Conservation (phyloP, 345 rosid genomes). For the Turritis glabra region DNA sequence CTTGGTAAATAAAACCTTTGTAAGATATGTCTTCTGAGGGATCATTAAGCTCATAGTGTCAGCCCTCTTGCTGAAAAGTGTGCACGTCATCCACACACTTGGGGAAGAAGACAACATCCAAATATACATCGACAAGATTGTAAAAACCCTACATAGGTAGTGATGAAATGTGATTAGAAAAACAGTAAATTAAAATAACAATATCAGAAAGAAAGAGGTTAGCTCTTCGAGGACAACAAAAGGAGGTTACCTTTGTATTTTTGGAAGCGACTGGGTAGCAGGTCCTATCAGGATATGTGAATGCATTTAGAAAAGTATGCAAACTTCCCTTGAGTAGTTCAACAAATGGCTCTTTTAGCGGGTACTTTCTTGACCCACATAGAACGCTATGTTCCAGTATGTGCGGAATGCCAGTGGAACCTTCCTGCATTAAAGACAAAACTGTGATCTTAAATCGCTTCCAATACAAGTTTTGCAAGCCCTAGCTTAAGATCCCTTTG, state of each 20-base stretch:
- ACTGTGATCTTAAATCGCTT: neutral
- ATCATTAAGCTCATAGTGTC: conserved; percentile 93
- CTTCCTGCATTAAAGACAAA: conserved; percentile 57
- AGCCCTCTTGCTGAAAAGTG: conserved; percentile 98
- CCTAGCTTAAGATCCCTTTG: neutral
- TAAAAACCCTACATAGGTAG: conserved; percentile 79
- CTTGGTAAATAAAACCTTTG: conserved; percentile 55
- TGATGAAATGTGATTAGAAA: conserved; percentile 23
- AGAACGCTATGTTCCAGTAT: conserved; percentile 94
- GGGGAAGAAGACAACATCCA: conserved; percentile 98
- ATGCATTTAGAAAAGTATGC: conserved; percentile 91
- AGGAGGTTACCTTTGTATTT: conserved; percentile 65
- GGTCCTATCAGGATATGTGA: conserved; percentile 97
- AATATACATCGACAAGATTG: conserved; percentile 92
- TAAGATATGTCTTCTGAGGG: conserved; percentile 86
- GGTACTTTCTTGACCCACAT: conserved; percentile 96
- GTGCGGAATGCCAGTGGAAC: conserved; percentile 98
- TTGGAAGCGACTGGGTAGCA: conserved; percentile 99
- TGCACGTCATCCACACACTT: conserved; percentile 87
- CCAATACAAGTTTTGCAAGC: neutral
- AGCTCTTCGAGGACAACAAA: neutral
- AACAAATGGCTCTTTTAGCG: conserved; percentile 96
- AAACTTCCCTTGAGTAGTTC: conserved; percentile 93
- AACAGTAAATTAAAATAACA: neutral
- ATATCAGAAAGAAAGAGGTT: conserved; percentile 3